These are phyloP conservation scores for Phlebopus sp. DNA, from an alignment of 1,284 basidiomycete species.

Conservation along the genomic window DNA sequence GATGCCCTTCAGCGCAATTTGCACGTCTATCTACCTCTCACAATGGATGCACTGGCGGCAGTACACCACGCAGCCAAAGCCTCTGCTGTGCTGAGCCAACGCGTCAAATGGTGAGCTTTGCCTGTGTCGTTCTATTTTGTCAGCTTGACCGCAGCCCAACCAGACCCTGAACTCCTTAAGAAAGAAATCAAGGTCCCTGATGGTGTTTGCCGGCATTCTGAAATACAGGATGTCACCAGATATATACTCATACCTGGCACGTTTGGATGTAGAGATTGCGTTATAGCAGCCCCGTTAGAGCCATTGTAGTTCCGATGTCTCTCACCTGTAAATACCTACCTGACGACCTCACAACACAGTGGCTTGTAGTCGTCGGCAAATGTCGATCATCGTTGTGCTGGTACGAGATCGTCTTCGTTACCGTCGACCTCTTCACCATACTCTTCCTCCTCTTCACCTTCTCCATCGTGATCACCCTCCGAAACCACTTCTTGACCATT, in stretches of 20 bases:
- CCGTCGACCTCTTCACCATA: conserved; percentile 30
- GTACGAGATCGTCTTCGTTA: conserved; percentile 33
- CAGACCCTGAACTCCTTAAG: conserved; percentile 62
- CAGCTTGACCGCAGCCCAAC: not conserved
- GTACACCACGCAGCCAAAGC: conserved; percentile 77
- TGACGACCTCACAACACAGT: not conserved
- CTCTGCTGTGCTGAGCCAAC: conserved; percentile 69
- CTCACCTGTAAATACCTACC: no score
- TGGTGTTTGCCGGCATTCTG: conserved; percentile 85
- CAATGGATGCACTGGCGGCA: conserved; percentile 90
- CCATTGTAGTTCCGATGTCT: not conserved
- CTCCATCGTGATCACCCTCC: conserved; percentile 17
- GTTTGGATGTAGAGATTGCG: conserved; percentile 76
- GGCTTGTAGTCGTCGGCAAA: not conserved
- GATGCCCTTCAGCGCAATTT: conserved; percentile 89
- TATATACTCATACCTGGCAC: conserved; percentile 85
- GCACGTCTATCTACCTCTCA: conserved; percentile 84
- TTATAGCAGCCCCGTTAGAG: conserved; percentile 38
- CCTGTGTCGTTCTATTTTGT: conserved; percentile 5
- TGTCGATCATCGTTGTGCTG: conserved; percentile 37
- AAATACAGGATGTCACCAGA: conserved; percentile 89
- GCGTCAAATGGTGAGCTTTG: conserved; percentile 62
- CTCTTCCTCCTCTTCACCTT: conserved; percentile 23
- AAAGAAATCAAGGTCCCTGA: conserved; percentile 76
- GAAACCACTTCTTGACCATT: conserved; percentile 4